Conservation (phyloP, 176 grass and related monocot species). For the Hyparrhenia diplandra region DNA sequence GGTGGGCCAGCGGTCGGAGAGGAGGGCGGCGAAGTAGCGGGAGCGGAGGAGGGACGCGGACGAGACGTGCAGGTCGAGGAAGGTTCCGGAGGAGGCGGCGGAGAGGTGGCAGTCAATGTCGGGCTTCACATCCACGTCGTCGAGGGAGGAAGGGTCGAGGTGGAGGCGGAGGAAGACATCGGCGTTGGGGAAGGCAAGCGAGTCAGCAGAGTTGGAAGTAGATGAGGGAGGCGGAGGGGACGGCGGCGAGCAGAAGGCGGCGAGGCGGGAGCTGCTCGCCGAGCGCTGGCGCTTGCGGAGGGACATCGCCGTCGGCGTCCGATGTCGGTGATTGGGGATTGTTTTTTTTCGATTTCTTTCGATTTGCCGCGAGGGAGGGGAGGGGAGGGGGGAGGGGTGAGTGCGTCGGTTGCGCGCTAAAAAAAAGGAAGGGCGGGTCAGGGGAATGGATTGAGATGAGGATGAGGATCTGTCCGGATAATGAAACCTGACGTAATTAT, state of each 20-base stretch:
- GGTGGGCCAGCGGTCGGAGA: constrained; percentile 49
- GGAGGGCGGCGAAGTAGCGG: constrained; percentile 52
- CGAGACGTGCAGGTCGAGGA: constrained; percentile 17
- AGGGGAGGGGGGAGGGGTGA: background rate
- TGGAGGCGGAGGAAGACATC: constrained; percentile 64
- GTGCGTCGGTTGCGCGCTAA: too few relatives aligned
- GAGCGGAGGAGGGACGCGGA: constrained; percentile 52
- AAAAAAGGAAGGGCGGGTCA: background rate
- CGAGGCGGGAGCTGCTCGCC: constrained; percentile 54
- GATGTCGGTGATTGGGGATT: constrained; percentile 15
- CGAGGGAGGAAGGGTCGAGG: constrained; percentile 24
- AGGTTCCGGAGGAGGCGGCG: background rate
- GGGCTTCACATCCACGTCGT: background rate
- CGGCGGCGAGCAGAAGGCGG: constrained; percentile 30
- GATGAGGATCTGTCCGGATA: background rate
- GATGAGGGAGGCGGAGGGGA: background rate
- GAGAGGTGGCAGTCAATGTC: background rate
- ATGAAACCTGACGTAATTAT: too few relatives aligned
- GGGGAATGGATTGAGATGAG: constrained; percentile 29
- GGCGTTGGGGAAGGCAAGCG: constrained; percentile 47
- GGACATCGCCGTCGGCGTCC: constrained; percentile 40
- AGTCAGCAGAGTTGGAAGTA: background rate
- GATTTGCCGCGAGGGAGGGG: background rate
- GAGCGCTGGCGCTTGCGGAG: constrained; percentile 73
- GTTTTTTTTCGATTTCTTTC: background rate